Evolutionary conservation across 352 stramenopile species (phyloP), one percentile per base, ranked within the genome.

Genomic region (Phytopythium aichiense): DNA sequence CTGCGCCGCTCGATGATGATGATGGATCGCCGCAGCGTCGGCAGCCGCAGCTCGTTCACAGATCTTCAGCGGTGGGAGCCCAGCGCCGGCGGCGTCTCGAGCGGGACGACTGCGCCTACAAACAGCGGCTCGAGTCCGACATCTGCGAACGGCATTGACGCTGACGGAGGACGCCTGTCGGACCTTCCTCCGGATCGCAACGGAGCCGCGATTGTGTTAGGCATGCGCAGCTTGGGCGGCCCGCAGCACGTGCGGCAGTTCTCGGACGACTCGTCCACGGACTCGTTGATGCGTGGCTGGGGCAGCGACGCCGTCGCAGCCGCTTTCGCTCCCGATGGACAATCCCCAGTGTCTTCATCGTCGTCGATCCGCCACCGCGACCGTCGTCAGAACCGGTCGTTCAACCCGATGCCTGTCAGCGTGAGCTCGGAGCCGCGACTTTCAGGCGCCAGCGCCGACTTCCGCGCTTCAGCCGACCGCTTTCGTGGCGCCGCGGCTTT

Each of bases 41-140:
- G 72, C 22, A 70, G 49, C 22, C 59, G 62, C 49, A 79, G 55
- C 42, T 81, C 73, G 16, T 78, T 82, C 63, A 68, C 76, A 5
- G 66, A 84, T 51, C 53, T 80, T 15, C 68, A 79, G 31, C 73
- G 62, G 23, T 84, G 73, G 73, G 56, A 68, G 9, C 60, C 72
- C 56, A 61, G 66, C 22, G 43, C 33, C 40, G 61, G 37, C n/a
- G 40, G 42, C 23, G 23, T 15, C 5, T 38, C 9, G n/a, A 35
- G 8, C 42, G 58, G 31, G 31, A 22, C 25, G 23, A n/a, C 31
- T 7, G 33, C 16, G 28, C 16, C 31, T 16, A 15, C 31, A 7
- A 11, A 2, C 31, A 57, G 18, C 31, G 31, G 22, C 31, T 16
- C 33, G 1, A 12, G 20, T 25, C 20, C 2, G 1, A 6, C 16